A percentile compares a stretch with the other conserved stretches of the same genome.
Conservation (phyloP, 2,329 filamentous ascomycete species). For the Blastomyces percursus region DNA sequence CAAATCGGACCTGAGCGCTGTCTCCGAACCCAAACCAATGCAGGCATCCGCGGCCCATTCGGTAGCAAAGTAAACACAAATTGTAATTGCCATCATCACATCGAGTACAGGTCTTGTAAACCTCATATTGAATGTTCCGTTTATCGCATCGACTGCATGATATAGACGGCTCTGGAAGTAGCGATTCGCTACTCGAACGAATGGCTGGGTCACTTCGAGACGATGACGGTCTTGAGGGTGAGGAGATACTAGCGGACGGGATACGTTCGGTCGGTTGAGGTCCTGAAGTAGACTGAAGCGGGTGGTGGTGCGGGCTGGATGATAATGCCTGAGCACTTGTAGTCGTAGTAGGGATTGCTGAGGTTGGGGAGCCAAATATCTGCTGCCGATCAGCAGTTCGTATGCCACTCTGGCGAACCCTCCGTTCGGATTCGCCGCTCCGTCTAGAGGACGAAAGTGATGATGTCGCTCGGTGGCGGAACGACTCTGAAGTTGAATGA, state of each 20-base stretch:
- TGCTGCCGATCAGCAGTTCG: neutral
- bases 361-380: conserved; percentile 3
- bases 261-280: conserved; percentile 1
- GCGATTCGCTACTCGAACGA: conserved; percentile 16
- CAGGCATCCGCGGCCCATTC: conserved; percentile 61
- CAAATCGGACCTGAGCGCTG: conserved; percentile 57
- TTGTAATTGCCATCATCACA: conserved; percentile 65
- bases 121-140: conserved; percentile 65
- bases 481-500: neutral
- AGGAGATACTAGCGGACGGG: conserved; percentile 9
- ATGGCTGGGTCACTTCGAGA: conserved; percentile 23
- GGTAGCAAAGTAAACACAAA: conserved; percentile 72
- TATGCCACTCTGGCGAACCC: neutral
- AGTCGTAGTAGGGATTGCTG: neutral
- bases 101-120: conserved; percentile 70
- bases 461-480: conserved; percentile 1
- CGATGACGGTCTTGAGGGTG: conserved; percentile 23
- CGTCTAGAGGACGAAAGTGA: neutral
- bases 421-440: conserved; percentile 1
- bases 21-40: conserved; percentile 85
- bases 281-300: neutral
- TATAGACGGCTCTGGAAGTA: conserved; percentile 61
- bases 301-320: neutral
- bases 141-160: conserved; percentile 61
- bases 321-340: neutral